These are phyloP conservation scores for Penicillium occitanis DNA, from an alignment of 2,329 filamentous ascomycete species.

Conservation along the genomic window DNA sequence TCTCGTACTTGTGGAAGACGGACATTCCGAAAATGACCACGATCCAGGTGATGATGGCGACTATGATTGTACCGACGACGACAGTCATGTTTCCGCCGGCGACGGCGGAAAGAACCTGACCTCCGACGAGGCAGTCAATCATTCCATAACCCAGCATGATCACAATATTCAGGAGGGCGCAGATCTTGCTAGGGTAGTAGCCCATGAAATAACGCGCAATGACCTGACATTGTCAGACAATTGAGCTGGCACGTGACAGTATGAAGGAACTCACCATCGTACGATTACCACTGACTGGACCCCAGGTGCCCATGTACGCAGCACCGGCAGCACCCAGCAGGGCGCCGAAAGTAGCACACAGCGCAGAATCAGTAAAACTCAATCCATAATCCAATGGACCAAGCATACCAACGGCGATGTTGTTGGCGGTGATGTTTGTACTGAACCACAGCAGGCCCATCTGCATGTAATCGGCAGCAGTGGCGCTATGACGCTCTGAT, in stretches of 20 bases:
- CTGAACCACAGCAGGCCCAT: slow-evolving; percentile 41
- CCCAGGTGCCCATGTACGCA: slow-evolving; percentile 46
- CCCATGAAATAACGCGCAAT: slow-evolving; percentile 46
- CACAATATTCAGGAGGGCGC: slow-evolving; percentile 42
- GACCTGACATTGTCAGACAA: slow-evolving; percentile 31
- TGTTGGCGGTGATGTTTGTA: slow-evolving; percentile 43
- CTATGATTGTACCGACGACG: slow-evolving; percentile 41
- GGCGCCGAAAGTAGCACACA: slow-evolving; percentile 41
- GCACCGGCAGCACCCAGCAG: slow-evolving; percentile 36
- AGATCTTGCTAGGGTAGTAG: slow-evolving; percentile 44
- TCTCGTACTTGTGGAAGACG: slow-evolving; percentile 46
- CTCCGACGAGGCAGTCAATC: slow-evolving; percentile 45
- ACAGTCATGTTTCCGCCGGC: slow-evolving; percentile 40
- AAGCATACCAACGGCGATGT: slow-evolving; percentile 44
- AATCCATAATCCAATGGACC: slow-evolving; percentile 42
- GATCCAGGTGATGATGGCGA: slow-evolving; percentile 36
- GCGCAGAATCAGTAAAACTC: slow-evolving; percentile 42
- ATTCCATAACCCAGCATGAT: slow-evolving; percentile 47
- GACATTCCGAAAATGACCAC: slow-evolving; percentile 44
- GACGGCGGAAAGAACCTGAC: slow-evolving; percentile 46
- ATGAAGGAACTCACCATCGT: slow-evolving; percentile 37
- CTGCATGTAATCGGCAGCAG: slow-evolving; percentile 25
- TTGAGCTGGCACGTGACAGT: neutral
- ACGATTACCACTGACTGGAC: slow-evolving; percentile 43
- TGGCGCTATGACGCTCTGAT: slow-evolving; percentile 19